phyloP scores from a whole-genome alignment of 2,329 filamentous ascomycete species.

The Fusarium udum region DNA sequence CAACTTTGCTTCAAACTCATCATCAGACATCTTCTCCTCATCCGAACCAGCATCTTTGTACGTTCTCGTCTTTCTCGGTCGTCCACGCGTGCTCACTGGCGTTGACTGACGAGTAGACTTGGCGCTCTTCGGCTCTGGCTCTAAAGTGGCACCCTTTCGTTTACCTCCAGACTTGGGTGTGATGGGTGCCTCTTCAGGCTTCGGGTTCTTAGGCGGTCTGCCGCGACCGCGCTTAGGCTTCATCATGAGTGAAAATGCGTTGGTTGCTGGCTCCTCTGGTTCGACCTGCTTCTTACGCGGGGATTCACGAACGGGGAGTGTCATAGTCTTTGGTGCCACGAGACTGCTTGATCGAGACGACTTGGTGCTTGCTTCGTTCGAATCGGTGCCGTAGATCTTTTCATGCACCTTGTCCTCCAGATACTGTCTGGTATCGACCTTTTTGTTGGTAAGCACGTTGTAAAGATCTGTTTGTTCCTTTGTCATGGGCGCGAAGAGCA shows the following conservation, averaged over 20 bases:
- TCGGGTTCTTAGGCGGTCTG: constrained; percentile 39
- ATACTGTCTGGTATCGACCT: constrained; percentile 73
- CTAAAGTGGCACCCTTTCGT: constrained; percentile 45
- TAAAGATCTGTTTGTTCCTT: constrained; percentile 92
- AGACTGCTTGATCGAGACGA: constrained; percentile 54
- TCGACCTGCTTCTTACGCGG: constrained; percentile 46
- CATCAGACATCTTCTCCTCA: constrained; percentile 76
- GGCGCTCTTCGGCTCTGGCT: constrained; percentile 69
- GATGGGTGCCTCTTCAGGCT: constrained; percentile 27
- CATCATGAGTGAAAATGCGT: constrained; percentile 67
- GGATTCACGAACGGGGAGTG: constrained; percentile 50
- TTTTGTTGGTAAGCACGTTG: constrained; percentile 67
- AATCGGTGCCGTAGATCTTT: constrained; percentile 53
- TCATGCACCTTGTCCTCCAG: constrained; percentile 82
- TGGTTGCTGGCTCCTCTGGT: constrained; percentile 39
- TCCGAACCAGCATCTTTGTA: constrained; percentile 68
- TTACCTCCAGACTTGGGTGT: constrained; percentile 43
- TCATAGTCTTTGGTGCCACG: constrained; percentile 34
- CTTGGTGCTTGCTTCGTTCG: constrained; percentile 46
- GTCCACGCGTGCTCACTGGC: constrained; percentile 65
- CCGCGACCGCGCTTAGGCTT: constrained; percentile 47
- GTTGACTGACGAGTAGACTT: constrained; percentile 82
- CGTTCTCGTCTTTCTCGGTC: constrained; percentile 58
- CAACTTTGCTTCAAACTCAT: constrained; percentile 83
- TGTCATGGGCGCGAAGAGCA: constrained; percentile 92